These are phyloP conservation scores for Trypanosoma cruzi DNA, from an alignment of 208 protist species.

Conservation along the genomic window DNA sequence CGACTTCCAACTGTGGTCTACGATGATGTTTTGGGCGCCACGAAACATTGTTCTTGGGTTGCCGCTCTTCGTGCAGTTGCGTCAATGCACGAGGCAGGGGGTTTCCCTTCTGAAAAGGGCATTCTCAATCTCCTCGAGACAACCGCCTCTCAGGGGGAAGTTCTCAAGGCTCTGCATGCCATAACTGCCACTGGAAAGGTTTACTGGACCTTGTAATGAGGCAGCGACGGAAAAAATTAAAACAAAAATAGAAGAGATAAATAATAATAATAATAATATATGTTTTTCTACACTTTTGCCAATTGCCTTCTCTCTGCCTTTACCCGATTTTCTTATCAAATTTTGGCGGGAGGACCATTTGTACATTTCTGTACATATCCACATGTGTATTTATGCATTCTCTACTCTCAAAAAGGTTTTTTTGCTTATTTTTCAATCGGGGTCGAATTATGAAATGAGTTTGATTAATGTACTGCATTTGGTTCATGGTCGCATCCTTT, in stretches of 20 bases:
- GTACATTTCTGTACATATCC: too few species aligned
- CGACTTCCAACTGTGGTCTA: slow-evolving; percentile 39
- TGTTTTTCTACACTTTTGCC: not conserved
- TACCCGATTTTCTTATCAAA: too few species aligned
- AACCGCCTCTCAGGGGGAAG: slow-evolving; percentile 41
- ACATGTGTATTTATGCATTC: too few species aligned
- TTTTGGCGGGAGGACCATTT: too few species aligned
- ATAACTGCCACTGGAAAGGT: slow-evolving; percentile 41
- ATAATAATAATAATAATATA: too few species aligned
- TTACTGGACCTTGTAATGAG: slow-evolving; percentile 43
- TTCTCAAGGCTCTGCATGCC: slow-evolving; percentile 39
- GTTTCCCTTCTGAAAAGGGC: slow-evolving; percentile 42
- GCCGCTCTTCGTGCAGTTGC: slow-evolving; percentile 47
- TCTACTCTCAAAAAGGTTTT: too few species aligned
- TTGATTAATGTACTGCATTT: too few species aligned
- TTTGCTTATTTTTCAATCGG: too few species aligned
- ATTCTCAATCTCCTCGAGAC: slow-evolving; percentile 51
- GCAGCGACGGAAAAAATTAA: not conserved
- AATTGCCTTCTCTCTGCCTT: too few species aligned
- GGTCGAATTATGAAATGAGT: too few species aligned
- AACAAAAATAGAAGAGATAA: not conserved
- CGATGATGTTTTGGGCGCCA: slow-evolving; percentile 49
- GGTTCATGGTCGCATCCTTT: too few species aligned
- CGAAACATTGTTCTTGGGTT: slow-evolving; percentile 46
- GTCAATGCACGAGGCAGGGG: slow-evolving; percentile 59